These are phyloP conservation scores for Rhynchospora breviuscula DNA, from an alignment of 176 grass and related monocot genomes.

Conservation along the genomic window DNA sequence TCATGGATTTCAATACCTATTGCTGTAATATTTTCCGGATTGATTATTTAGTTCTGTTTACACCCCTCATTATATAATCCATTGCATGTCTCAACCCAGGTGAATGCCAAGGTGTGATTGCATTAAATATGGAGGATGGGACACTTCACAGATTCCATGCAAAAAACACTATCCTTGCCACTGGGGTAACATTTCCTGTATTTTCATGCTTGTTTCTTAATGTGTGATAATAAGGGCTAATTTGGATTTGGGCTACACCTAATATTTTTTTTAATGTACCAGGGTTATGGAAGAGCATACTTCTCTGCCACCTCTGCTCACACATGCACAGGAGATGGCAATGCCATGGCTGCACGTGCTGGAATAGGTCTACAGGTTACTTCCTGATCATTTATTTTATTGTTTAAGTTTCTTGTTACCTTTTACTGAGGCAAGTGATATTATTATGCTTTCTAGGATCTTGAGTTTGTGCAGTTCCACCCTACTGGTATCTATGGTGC, in stretches of 20 bases:
- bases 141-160: constrained; percentile 89
- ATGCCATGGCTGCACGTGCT: constrained; percentile 97
- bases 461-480: constrained; percentile 97
- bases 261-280: constrained; percentile 18
- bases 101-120: constrained; percentile 76
- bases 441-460: constrained; percentile 58
- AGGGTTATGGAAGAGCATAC: constrained; percentile 88
- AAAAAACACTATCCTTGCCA: constrained; percentile 84
- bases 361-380: constrained; percentile 82
- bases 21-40: neutral
- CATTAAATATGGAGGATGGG: constrained; percentile 98
- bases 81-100: constrained; percentile 40
- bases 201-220: neutral
- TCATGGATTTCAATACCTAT: neutral
- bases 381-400: neutral
- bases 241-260: constrained; percentile 7
- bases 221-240: neutral
- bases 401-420: neutral
- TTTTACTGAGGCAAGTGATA: constrained; percentile 24
- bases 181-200: constrained; percentile 47
- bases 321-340: constrained; percentile 99
- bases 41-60: constrained; percentile 4
- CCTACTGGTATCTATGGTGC: constrained; percentile 86
- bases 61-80: constrained; percentile 10
- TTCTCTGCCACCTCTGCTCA: constrained; percentile 97